Percentiles rank a stretch among this genome's conserved stretches.
These are phyloP conservation scores for Neospermospora avenae DNA, from an alignment of 2,329 filamentous ascomycete species.

Conservation along the genomic window DNA sequence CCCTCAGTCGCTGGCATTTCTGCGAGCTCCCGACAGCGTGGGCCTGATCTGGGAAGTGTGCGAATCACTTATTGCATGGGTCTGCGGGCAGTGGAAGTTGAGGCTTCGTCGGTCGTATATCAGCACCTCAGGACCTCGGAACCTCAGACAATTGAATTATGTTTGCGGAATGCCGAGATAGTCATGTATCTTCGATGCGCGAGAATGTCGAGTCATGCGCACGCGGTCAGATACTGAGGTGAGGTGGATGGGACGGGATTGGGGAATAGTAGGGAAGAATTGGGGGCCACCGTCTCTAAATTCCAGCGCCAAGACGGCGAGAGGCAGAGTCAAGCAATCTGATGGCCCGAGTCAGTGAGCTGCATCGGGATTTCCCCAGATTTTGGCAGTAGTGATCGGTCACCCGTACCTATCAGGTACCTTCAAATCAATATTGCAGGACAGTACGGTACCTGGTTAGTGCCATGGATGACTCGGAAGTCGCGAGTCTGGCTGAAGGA, in stretches of 20 bases:
- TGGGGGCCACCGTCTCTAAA: neutral
- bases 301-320: neutral
- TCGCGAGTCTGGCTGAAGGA: too few species aligned
- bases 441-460: too few species aligned
- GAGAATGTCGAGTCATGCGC: constrained; percentile 17
- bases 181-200: constrained; percentile 18
- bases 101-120: neutral
- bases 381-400: neutral
- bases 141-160: neutral
- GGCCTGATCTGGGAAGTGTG: neutral
- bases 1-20: constrained; percentile 23
- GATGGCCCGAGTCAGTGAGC: neutral
- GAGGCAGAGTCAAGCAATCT: neutral
- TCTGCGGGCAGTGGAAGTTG: neutral
- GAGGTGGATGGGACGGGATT: neutral
- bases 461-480: neutral
- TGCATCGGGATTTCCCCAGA: neutral
- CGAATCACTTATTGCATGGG: constrained; percentile 16
- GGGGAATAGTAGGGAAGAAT: neutral
- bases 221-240: neutral
- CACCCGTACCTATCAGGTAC: too few species aligned
- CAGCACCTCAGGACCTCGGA: neutral
- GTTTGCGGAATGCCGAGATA: neutral
- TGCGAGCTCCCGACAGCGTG: constrained; percentile 21
- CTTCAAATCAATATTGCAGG: neutral